phyloP scores from a whole-genome alignment of 192 early-diverging fungal genomes.

The Phlyctochytrium arcticum region DNA sequence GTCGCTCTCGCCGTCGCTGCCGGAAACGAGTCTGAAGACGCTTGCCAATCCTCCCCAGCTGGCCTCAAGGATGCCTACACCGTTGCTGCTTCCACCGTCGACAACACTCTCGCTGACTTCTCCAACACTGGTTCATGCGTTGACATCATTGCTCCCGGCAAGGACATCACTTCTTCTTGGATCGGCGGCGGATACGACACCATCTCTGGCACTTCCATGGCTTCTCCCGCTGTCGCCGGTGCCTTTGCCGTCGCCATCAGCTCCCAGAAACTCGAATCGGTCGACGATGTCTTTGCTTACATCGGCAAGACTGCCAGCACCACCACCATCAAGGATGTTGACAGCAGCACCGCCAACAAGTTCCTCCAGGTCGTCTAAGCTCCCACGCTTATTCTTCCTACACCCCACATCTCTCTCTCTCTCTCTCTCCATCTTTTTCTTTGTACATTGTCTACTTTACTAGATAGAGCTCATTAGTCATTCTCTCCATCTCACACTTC shows the following conservation, averaged over 20 bases:
- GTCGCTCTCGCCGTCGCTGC: constrained; percentile 51
- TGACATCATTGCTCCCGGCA: constrained; percentile 59
- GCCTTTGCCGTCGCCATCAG: constrained; percentile 43
- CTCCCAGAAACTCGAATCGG: not conserved
- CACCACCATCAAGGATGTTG: not conserved
- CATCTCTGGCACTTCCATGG: constrained; percentile 57
- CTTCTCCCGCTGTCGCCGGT: constrained; percentile 54
- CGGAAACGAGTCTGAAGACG: constrained; percentile 41
- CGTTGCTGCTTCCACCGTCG: constrained; percentile 23
- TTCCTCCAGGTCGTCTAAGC: constrained; percentile 32
- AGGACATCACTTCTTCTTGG: constrained; percentile 43
- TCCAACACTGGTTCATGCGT: constrained; percentile 55
- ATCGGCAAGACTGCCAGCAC: constrained; percentile 1
- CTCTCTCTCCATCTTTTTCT: no score
- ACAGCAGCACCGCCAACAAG: constrained; percentile 17
- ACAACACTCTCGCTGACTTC: constrained; percentile 41
- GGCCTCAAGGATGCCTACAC: constrained; percentile 20
- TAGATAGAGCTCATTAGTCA: no score
- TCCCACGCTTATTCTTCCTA: no score
- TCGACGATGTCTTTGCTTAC: constrained; percentile 8
- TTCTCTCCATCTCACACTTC: no score
- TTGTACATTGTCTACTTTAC: no score
- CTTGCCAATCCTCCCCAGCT: constrained; percentile 54
- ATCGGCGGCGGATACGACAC: constrained; percentile 1
- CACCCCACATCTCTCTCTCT: no score